Percentiles rank a stretch among this genome's conserved stretches.
Evolutionary conservation across 495 filamentous ascomycete species (phyloP).

Genomic region (Tuber borchii): DNA sequence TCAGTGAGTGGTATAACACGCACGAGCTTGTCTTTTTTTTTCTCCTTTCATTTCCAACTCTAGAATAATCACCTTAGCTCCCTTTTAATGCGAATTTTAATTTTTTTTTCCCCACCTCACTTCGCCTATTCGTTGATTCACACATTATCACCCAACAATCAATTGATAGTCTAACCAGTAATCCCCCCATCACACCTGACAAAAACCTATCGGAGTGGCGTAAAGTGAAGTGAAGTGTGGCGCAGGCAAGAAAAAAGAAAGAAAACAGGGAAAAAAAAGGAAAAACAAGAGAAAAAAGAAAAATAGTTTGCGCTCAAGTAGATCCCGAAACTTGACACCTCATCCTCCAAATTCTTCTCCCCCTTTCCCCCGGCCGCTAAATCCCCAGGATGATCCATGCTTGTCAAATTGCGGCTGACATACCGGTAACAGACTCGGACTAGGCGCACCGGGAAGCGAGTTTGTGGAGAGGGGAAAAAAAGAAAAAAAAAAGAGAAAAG

Average conservation of each 20-base stretch:
- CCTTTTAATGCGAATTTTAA: background rate
- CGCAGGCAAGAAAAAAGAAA: background rate
- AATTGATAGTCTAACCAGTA: no score
- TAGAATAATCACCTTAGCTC: background rate
- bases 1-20: background rate
- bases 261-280: background rate
- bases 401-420: conserved; percentile 3
- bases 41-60: conserved; percentile 5
- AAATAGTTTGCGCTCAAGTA: background rate
- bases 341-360: background rate
- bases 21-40: background rate
- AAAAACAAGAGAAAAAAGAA: background rate
- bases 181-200: background rate
- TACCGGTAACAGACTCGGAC: no score
- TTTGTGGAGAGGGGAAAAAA: background rate
- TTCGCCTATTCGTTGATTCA: background rate
- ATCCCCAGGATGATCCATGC: conserved; percentile 4
- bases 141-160: background rate
- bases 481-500: background rate
- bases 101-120: background rate
- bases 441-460: background rate
- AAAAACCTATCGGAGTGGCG: background rate
- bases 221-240: background rate
- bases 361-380: background rate
- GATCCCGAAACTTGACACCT: conserved; percentile 1